Evolutionary conservation across 140 eudicot genomes (phyloP).

Genomic region (Bidens hawaiensis): DNA sequence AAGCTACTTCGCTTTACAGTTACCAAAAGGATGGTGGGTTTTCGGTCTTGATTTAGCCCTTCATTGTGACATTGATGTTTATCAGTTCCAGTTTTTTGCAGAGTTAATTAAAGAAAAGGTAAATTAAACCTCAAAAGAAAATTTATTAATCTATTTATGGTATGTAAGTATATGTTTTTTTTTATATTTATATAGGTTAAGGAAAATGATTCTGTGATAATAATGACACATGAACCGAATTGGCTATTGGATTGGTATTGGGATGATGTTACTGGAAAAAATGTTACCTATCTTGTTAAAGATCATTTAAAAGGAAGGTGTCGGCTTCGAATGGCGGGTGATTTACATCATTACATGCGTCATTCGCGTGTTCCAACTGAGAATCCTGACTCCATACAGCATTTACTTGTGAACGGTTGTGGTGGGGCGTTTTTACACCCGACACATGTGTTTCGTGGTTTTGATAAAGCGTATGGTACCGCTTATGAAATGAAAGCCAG

Average conservation of each 20-base stretch:
- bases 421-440: conserved; percentile 99
- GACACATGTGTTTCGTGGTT: conserved; percentile 81
- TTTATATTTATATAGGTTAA: conserved; percentile 43
- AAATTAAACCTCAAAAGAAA: neutral
- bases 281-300: neutral
- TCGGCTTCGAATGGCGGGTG: conserved; percentile 51
- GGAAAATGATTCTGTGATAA: neutral
- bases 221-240: neutral
- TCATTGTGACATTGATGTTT: neutral
- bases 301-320: neutral
- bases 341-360: conserved; percentile 68
- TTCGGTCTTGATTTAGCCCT: neutral
- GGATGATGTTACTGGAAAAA: neutral
- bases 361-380: too few relatives aligned
- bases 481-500: conserved; percentile 76
- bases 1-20: neutral
- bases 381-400: conserved; percentile 49
- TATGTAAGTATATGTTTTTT: neutral
- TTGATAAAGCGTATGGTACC: conserved; percentile 57
- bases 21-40: neutral
- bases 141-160: neutral
- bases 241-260: neutral
- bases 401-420: conserved; percentile 93
- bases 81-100: neutral
- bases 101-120: conserved; percentile 16